A percentile compares a stretch with the other conserved stretches of the same genome.
Evolutionary conservation across 805 yeast genomes (phyloP).

Genomic region (Pichia gijzeniarum): DNA sequence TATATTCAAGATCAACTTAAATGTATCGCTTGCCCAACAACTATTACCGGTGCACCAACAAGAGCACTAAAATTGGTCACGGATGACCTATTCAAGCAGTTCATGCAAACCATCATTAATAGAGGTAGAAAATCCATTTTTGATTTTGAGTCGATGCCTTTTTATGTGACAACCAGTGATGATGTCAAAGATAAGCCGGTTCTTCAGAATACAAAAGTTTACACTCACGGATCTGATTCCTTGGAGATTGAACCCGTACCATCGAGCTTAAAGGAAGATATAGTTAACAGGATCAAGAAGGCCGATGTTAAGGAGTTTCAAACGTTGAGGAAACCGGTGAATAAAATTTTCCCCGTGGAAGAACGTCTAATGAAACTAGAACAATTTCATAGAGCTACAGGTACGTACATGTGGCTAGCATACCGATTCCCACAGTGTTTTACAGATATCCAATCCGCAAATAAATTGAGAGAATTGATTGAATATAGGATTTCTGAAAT

Average conservation of each 20-base stretch:
- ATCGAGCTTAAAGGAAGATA: constrained; percentile 15
- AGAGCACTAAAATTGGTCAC: constrained; percentile 22
- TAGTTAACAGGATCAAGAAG: constrained; percentile 12
- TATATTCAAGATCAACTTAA: constrained; percentile 29
- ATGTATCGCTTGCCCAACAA: constrained; percentile 33
- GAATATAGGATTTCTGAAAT: constrained; percentile 56
- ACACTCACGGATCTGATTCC: constrained; percentile 11
- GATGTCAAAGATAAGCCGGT: constrained; percentile 9
- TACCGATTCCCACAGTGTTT: constrained; percentile 81
- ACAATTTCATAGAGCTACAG: constrained; percentile 57
- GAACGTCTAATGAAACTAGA: constrained; percentile 42
- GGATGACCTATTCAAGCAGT: constrained; percentile 39
- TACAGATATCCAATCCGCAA: constrained; percentile 69
- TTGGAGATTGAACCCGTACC: constrained; percentile 27
- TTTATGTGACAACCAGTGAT: constrained; percentile 24
- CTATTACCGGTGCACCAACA: constrained; percentile 19
- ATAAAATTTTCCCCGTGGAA: constrained; percentile 23
- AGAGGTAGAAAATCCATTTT: constrained; percentile 50
- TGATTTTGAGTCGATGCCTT: constrained; percentile 36
- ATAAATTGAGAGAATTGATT: constrained; percentile 58
- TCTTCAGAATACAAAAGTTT: constrained; percentile 11
- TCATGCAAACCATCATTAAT: constrained; percentile 47
- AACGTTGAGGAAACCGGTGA: constrained; percentile 16
- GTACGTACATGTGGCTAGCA: constrained; percentile 76
- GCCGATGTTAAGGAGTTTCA: constrained; percentile 15